These are phyloP conservation scores for Ceratocystis eucalypticola DNA, from an alignment of 2,329 filamentous ascomycete species.

Conservation along the genomic window DNA sequence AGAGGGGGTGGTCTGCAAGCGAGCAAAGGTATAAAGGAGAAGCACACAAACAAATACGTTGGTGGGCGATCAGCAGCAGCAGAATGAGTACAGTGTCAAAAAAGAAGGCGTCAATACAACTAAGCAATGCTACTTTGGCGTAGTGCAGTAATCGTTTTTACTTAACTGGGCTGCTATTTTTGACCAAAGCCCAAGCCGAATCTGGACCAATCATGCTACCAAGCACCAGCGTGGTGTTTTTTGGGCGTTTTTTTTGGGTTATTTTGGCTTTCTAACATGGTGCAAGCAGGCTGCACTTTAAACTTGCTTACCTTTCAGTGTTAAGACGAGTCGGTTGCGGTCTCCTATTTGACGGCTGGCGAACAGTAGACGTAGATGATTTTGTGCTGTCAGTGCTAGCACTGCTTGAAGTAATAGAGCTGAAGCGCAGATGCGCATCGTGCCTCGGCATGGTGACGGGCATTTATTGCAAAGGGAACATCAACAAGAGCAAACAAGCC, in stretches of 20 bases:
- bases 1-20: neutral
- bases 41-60: neutral
- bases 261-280: neutral
- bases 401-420: constrained; percentile 43
- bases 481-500: constrained; percentile 1
- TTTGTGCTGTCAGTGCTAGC: constrained; percentile 51
- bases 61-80: neutral
- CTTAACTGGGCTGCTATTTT: neutral
- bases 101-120: neutral
- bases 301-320: constrained; percentile 25
- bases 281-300: too few relatives aligned
- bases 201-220: neutral
- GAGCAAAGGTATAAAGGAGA: neutral
- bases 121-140: neutral
- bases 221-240: neutral
- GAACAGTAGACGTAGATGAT: constrained; percentile 48
- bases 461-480: neutral
- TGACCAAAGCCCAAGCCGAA: neutral
- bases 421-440: constrained; percentile 50
- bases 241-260: neutral
- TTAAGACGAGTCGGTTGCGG: constrained; percentile 25
- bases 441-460: constrained; percentile 49
- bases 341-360: constrained; percentile 24
- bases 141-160: neutral
- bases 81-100: neutral